A percentile compares a stretch with the other conserved stretches of the same genome.
These are phyloP conservation scores for Blastobotrys proliferans DNA, from an alignment of 1,139 yeast species.

Conservation along the genomic window DNA sequence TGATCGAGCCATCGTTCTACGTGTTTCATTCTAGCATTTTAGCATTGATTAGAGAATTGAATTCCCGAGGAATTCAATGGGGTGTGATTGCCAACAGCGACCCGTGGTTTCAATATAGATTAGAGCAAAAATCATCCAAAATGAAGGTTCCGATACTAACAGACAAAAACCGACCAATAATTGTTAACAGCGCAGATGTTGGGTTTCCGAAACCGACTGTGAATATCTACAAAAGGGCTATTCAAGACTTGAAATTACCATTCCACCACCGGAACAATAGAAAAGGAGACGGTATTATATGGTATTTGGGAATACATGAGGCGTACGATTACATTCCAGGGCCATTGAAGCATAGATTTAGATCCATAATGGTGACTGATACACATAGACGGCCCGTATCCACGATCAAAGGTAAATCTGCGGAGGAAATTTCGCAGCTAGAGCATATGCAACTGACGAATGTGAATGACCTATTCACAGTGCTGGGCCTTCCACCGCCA, in stretches of 20 bases:
- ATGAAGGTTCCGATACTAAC: constrained; percentile 10
- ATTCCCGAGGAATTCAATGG: constrained; percentile 22
- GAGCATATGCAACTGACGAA: constrained; percentile 14
- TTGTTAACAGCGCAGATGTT: constrained; percentile 23
- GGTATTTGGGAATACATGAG: constrained; percentile 10
- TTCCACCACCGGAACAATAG: too few relatives aligned
- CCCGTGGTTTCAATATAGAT: constrained; percentile 19
- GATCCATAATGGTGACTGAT: constrained; percentile 18
- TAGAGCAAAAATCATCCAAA: constrained; percentile 11
- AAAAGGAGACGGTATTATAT: too few relatives aligned
- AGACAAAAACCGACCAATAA: constrained; percentile 12
- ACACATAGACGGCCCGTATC: constrained; percentile 16
- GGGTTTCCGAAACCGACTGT: constrained; percentile 23
- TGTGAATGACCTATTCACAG: constrained; percentile 17
- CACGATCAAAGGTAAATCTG: constrained; percentile 17
- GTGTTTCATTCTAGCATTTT: constrained; percentile 9
- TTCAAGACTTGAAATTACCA: too few relatives aligned
- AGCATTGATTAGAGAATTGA: constrained; percentile 7
- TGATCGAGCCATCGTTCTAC: constrained; percentile 4
- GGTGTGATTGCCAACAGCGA: constrained; percentile 32
- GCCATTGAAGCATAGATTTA: neutral
- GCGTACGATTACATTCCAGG: constrained; percentile 4
- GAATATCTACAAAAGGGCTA: constrained; percentile 15
- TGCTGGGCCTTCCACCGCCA: constrained; percentile 14
- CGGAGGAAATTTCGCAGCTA: constrained; percentile 4